phyloP scores from a whole-genome alignment of 805 yeast species.

The Starmera quercuum region DNA sequence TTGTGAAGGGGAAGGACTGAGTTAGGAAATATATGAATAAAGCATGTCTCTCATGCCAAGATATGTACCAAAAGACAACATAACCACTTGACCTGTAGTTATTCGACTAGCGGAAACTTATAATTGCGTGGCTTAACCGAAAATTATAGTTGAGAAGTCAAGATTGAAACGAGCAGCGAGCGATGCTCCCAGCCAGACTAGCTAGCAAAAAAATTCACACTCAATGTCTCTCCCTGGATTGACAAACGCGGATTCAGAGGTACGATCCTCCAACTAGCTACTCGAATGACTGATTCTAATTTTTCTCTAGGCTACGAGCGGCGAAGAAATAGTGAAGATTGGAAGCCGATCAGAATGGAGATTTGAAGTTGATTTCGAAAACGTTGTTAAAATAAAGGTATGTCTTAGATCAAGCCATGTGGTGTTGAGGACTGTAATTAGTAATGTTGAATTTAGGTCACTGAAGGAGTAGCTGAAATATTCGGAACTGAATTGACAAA shows the following conservation, averaged over 20 bases:
- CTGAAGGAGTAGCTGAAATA: constrained; percentile 75
- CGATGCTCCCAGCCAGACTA: no score
- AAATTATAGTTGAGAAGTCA: no score
- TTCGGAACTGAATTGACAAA: constrained; percentile 89
- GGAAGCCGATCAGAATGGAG: constrained; percentile 60
- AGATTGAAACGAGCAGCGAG: no score
- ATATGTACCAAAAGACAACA: no score
- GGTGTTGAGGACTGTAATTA: no score
- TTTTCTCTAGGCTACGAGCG: background rate
- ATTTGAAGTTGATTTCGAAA: constrained; percentile 53
- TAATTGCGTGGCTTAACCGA: no score
- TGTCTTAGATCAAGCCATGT: no score
- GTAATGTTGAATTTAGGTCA: constrained; percentile 23
- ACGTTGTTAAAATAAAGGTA: constrained; percentile 43
- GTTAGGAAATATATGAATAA: no score
- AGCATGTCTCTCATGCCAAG: no score
- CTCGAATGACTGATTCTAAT: background rate
- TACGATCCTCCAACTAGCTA: background rate
- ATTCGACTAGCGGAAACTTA: no score
- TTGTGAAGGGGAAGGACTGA: constrained; percentile 31
- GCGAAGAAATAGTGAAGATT: constrained; percentile 12
- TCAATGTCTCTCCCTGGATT: background rate
- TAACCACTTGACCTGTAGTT: no score
- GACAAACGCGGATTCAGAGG: background rate
- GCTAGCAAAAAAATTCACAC: no score